phyloP scores from a whole-genome alignment of 108 stramenopile species.

The Skeletonema marinoi region DNA sequence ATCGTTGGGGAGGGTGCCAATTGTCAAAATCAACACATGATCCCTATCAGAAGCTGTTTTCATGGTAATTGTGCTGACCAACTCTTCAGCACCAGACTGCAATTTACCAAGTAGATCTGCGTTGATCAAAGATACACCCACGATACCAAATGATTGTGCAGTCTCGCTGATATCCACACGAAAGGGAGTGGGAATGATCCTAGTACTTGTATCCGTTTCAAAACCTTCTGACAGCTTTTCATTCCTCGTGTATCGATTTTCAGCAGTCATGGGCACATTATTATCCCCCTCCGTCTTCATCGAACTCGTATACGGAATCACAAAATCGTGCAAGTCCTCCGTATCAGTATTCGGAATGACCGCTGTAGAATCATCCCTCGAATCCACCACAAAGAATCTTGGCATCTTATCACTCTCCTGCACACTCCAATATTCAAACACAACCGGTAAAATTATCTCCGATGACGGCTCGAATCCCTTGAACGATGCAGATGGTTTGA shows the following conservation, averaged over 20 bases:
- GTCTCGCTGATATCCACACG: not conserved
- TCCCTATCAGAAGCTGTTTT: too few species aligned
- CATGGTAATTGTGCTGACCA: not conserved
- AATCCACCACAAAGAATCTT: not conserved
- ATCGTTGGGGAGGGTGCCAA: not conserved
- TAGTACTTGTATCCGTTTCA: not conserved
- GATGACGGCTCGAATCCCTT: conserved; percentile 1
- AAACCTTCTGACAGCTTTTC: not conserved
- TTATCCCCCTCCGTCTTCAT: conserved; percentile 16
- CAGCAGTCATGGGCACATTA: conserved; percentile 18
- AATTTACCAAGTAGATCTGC: not conserved
- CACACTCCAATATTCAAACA: conserved; percentile 19
- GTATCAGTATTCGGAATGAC: conserved; percentile 14
- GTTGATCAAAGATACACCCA: not conserved
- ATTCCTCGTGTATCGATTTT: conserved; percentile 6
- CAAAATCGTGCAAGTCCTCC: conserved; percentile 5
- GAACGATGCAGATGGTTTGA: conserved; percentile 9
- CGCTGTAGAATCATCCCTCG: not conserved
- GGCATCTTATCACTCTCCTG: conserved; percentile 25
- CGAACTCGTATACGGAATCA: conserved; percentile 12
- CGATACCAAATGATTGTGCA: conserved; percentile 1
- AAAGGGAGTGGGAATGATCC: conserved; percentile 18
- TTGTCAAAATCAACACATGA: not conserved
- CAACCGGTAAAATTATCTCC: not conserved
- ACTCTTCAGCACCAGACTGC: not conserved